Base-by-base conservation (phyloP, 1,284 basidiomycete species). In the Cerioporus squamosus region DNA sequence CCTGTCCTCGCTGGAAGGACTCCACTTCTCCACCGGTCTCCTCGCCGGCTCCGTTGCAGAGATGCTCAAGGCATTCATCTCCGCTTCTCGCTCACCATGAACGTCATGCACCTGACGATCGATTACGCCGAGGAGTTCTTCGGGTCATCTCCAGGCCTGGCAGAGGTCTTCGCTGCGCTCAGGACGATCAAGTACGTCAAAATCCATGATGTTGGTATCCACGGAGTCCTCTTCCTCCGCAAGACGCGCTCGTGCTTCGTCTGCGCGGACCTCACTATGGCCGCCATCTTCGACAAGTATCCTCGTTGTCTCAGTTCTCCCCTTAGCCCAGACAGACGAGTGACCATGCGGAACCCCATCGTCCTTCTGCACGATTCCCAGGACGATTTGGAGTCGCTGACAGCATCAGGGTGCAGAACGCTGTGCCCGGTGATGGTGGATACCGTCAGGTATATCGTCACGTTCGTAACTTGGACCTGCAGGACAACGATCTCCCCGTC, bases 401-500 rank as follows among this genome's bases (percentile, higher is more conserved):
- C 10, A 5, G 43, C 23, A 15, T 26, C 12, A 5, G 44, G 44
- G 23, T 45, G 44, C 10, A 7, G 29, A 29, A 29, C 29, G 10
- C 29, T 29, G 29, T 26, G 26, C 29, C 23, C 26, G 45, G n/a
- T 10, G 26, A 18, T 14, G 26, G 18, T 7, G 17, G n/a, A 20
- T 46, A n/a, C 2, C n/a, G n/a, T 9, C 8, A 24, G 26, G 9
- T 46, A 15, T 36, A 14, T 36, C 33, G 10, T 14, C 10, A 36
- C 5, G 39, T 50, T 8, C 43, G 24, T n/a, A 12, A n/a, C 17
- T 42, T 53, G 24, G 49, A 24, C 29, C 57, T 58, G 24, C 2
- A 5, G 18, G 31, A 38, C 17, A 53, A 58, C 47, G 46, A 58
- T 43, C n/a, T 53, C 26, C 57, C 57, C 10, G 20, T 29, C 46